Evolutionary conservation across 2,329 filamentous ascomycete species (phyloP).

Genomic region (Gnomoniopsis smithogilvyi): DNA sequence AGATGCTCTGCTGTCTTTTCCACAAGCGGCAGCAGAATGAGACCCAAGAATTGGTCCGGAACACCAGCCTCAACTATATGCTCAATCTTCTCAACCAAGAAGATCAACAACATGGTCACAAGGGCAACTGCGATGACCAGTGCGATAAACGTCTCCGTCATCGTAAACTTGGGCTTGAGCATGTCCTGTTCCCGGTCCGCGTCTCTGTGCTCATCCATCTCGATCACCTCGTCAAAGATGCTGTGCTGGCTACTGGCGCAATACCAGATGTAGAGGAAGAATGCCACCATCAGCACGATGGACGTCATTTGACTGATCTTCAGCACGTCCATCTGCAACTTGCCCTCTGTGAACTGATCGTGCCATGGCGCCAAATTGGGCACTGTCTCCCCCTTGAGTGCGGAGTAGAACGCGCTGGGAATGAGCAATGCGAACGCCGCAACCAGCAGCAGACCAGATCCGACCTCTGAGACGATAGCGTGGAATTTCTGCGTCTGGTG

Average conservation of each 20-base stretch:
- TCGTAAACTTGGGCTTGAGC: conserved; percentile 65
- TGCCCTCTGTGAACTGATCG: conserved; percentile 19
- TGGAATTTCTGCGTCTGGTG: not conserved
- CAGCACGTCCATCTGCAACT: conserved; percentile 51
- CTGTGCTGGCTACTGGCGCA: conserved; percentile 75
- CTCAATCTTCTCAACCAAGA: conserved; percentile 70
- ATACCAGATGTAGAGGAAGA: conserved; percentile 65
- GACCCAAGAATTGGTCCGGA: conserved; percentile 42
- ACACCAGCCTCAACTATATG: conserved; percentile 48
- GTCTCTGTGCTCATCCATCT: conserved; percentile 66
- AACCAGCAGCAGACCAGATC: not conserved
- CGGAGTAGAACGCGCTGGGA: conserved; percentile 54
- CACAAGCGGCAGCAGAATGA: conserved; percentile 77
- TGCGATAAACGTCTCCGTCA: conserved; percentile 68
- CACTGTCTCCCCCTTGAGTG: conserved; percentile 31
- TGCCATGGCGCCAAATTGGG: not conserved
- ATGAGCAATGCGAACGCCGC: conserved; percentile 26
- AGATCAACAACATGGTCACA: conserved; percentile 71
- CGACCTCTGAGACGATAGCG: not conserved
- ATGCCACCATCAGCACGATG: conserved; percentile 68
- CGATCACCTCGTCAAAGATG: conserved; percentile 72
- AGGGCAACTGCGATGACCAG: conserved; percentile 62
- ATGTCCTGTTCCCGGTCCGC: conserved; percentile 59
- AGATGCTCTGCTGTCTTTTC: conserved; percentile 86
- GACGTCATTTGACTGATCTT: conserved; percentile 69